A percentile compares a stretch with the other conserved stretches of the same genome.
Evolutionary conservation across 2,329 filamentous ascomycete genomes (phyloP).

Genomic region (Bipolaris zeicola): DNA sequence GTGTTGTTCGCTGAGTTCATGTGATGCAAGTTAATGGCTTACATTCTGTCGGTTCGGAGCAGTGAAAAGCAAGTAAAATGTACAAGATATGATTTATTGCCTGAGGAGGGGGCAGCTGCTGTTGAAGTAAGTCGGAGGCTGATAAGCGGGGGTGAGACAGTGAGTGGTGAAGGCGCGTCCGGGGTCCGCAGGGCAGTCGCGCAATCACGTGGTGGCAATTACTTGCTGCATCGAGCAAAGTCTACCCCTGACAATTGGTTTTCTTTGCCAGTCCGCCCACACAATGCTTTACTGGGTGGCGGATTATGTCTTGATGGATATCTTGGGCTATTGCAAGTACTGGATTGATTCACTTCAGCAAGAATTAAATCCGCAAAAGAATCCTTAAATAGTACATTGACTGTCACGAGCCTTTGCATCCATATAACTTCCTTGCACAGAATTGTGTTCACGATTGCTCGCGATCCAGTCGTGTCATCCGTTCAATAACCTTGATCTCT

Average conservation of each 20-base stretch:
- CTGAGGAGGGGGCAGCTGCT: neutral
- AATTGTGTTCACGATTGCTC: too few species aligned
- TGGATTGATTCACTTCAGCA: too few species aligned
- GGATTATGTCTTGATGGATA: neutral
- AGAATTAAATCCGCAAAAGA: too few species aligned
- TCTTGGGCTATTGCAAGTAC: too few species aligned
- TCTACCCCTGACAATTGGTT: conserved; percentile 6
- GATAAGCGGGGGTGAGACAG: conserved; percentile 15
- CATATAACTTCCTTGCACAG: too few species aligned
- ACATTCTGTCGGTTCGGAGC: conserved; percentile 21
- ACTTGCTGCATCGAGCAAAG: conserved; percentile 14
- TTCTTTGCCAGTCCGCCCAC: neutral
- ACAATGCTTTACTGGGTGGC: neutral
- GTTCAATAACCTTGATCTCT: neutral
- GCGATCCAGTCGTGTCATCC: neutral
- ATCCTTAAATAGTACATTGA: too few species aligned
- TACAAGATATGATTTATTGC: neutral
- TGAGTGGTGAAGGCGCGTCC: conserved; percentile 22
- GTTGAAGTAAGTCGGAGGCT: neutral
- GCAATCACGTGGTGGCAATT: conserved; percentile 44
- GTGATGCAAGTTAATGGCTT: neutral
- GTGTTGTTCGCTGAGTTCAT: conserved; percentile 3
- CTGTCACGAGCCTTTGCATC: too few species aligned
- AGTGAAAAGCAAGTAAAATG: neutral
- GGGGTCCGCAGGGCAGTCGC: conserved; percentile 13